phyloP scores from a whole-genome alignment of 306 rosid genomes.

The Gastrolobium bilobum region DNA sequence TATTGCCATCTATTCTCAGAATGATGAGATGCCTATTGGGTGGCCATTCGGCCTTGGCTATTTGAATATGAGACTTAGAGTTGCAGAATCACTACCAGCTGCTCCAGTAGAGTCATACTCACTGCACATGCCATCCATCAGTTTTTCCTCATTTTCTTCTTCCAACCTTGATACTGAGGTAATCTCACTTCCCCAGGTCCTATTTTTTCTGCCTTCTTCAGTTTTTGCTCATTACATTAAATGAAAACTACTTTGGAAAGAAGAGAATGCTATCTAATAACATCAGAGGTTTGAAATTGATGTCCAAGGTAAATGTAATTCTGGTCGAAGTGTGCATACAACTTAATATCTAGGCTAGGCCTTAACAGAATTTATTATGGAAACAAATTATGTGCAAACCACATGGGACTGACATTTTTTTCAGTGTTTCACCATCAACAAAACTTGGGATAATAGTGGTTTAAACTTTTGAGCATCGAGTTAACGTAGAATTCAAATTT shows the following conservation, averaged over 20 bases:
- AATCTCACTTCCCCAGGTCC: constrained; percentile 17
- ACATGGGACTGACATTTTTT: constrained; percentile 12
- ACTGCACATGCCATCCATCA: constrained; percentile 60
- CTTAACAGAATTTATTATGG: constrained; percentile 7
- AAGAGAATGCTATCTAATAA: not conserved
- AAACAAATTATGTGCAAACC: constrained; percentile 22
- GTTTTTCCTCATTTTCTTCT: constrained; percentile 85
- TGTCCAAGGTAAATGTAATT: not conserved
- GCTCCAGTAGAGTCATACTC: constrained; percentile 48
- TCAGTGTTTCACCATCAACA: constrained; percentile 4
- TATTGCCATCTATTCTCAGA: constrained; percentile 52
- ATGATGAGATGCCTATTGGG: constrained; percentile 65
- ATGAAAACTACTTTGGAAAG: constrained; percentile 1
- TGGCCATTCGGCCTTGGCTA: constrained; percentile 92
- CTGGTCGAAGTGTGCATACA: not conserved
- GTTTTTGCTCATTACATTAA: not conserved
- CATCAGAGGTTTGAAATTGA: not conserved
- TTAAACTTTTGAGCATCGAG: constrained; percentile 26
- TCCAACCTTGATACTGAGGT: constrained; percentile 95
- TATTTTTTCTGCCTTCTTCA: constrained; percentile 30
- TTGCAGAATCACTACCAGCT: constrained; percentile 55
- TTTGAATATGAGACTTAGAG: constrained; percentile 64
- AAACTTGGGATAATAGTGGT: constrained; percentile 23
- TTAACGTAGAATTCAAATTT: constrained; percentile 39
- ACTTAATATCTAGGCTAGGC: not conserved